Evolutionary conservation across 2,329 filamentous ascomycete species (phyloP), one percentile per base, ranked within the genome.

Genomic region (Cladosporium sp.): DNA sequence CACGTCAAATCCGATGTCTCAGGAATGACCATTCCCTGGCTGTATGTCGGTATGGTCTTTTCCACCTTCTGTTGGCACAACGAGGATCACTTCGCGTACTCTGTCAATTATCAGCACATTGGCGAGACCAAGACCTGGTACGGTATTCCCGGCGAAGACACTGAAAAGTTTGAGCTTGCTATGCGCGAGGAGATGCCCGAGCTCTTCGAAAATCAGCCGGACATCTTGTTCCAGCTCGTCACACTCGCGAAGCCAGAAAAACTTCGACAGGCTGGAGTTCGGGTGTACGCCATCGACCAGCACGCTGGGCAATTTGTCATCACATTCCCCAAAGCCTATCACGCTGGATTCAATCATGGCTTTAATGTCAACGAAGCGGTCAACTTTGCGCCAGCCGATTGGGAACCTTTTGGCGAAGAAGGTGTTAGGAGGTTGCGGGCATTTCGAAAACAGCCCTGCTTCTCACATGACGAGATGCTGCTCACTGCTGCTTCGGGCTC

Each of bases 51-150:
- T 54, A 98, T 98, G 93, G 94, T 95, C 33, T 98, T 98, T 67
- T 98, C 93, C 0, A 97, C 93, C 0, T 98, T 98, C 64, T 98
- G 93, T 69, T 98, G 93, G 93, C 93, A 98, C 67, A 96, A 95
- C 56, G 93, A 98, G 64, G 93, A 98, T 62, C 93, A 98, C 64
- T 96, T 95, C 65, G 86, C 93, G 2, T 98, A 97, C 66, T 98
- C 93, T 0, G 87, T 93, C 46, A 98, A 98, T 59, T 98, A 97
- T 62, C 93, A 98, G 67, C 93, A 98, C 62, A 95, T 98, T 62
- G 93, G 93, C 8, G 90, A 91, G 1, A 98, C 93, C 1, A 98
- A 98, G 72, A 98, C 93, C 0, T 98, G 93, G 93, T 98, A 98
- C 62, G 93, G 93, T 3, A 96, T 98, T 57, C 93, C 93, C 0